A percentile compares a stretch with the other conserved stretches of the same genome.
Evolutionary conservation across 768 basidiomycete species (phyloP).

Genomic region (Russula ochroleuca): DNA sequence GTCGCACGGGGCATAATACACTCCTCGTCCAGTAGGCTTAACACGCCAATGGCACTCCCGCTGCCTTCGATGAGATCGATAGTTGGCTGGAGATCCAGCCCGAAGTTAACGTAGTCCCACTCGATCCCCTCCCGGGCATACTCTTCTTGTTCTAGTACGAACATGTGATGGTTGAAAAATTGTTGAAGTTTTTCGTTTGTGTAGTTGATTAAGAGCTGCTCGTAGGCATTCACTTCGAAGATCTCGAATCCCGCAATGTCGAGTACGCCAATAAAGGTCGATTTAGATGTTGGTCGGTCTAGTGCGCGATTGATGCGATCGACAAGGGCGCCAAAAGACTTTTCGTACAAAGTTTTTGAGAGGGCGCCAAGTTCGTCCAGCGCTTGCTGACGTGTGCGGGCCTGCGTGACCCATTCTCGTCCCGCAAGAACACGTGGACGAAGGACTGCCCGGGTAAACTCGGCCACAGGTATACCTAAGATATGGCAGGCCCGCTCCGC

Average conservation of each 20-base stretch:
- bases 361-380: conserved; percentile 86
- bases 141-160: conserved; percentile 98
- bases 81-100: conserved; percentile 93
- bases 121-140: conserved; percentile 94
- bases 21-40: conserved; percentile 93
- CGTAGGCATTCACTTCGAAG: conserved; percentile 89
- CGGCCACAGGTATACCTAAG: conserved; percentile 79
- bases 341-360: conserved; percentile 96
- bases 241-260: conserved; percentile 99
- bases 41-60: conserved; percentile 71
- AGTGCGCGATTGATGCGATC: conserved; percentile 93
- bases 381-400: conserved; percentile 86
- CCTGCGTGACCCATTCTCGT: conserved; percentile 94
- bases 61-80: conserved; percentile 94
- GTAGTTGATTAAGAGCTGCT: conserved; percentile 97
- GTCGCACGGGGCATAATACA: conserved; percentile 99
- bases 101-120: conserved; percentile 98
- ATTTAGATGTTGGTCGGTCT: conserved; percentile 86
- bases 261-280: conserved; percentile 94
- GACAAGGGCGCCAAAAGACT: conserved; percentile 89
- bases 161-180: conserved; percentile 99
- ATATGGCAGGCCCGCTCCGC: conserved; percentile 88
- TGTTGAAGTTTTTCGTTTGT: conserved; percentile 99
- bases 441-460: conserved; percentile 84
- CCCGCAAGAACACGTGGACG: conserved; percentile 91